A percentile compares a stretch with the other conserved stretches of the same genome.
Conservation (phyloP, 306 rosid species). For the Quercus bicolor region DNA sequence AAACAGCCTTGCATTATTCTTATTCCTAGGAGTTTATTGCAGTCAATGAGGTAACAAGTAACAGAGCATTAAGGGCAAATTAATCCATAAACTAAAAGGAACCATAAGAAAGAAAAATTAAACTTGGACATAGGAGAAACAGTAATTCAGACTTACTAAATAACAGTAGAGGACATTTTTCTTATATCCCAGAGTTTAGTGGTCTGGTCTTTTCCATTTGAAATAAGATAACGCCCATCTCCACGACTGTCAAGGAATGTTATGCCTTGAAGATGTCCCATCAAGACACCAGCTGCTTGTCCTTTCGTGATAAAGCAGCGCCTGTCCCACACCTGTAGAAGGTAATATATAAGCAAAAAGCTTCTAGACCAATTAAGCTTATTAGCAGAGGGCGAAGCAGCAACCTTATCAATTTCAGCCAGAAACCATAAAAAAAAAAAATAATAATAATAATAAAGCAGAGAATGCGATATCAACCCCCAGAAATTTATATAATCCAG, state of each 20-base stretch:
- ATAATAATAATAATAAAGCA: background rate
- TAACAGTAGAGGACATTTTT: slow-evolving; percentile 60
- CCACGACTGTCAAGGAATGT: slow-evolving; percentile 86
- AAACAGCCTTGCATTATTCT: too few species aligned
- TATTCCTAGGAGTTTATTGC: too few species aligned
- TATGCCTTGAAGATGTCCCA: slow-evolving; percentile 85
- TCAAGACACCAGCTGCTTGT: slow-evolving; percentile 73
- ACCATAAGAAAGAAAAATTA: background rate
- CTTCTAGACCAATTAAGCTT: slow-evolving; percentile 1
- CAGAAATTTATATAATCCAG: background rate
- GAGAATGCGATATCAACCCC: background rate
- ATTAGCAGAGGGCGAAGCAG: background rate
- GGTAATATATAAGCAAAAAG: slow-evolving; percentile 13
- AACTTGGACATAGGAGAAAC: background rate
- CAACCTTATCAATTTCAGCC: background rate
- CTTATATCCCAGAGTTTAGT: slow-evolving; percentile 93
- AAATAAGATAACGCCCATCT: slow-evolving; percentile 86
- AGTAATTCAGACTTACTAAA: slow-evolving; percentile 35
- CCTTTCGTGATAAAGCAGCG: slow-evolving; percentile 65
- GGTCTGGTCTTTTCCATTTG: slow-evolving; percentile 92
- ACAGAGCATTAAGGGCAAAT: background rate
- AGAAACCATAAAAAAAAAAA: slow-evolving; percentile 23
- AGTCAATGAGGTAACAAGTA: too few species aligned
- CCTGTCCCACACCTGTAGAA: slow-evolving; percentile 89
- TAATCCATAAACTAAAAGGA: slow-evolving; percentile 3